Base-by-base conservation (phyloP, 1,139 yeast species). In the Saccharomyces hybrid region DNA sequence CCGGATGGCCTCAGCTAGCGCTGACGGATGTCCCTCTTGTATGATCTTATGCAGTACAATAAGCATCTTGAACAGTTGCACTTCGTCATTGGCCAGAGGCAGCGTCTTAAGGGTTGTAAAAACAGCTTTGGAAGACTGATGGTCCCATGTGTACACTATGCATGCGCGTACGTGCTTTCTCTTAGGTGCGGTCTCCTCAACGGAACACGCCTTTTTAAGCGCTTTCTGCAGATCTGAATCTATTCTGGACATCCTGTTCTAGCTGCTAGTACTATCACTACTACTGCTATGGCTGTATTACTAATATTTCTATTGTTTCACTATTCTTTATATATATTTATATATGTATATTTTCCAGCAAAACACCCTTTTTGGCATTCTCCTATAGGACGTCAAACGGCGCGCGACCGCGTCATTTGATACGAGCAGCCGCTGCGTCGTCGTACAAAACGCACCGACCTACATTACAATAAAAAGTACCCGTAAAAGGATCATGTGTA, bases 101-200 rank as follows among this genome's bases (percentile, higher is more conserved):
- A 85, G 84, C 51, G 86, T 74, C 69, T 88, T 89, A 61, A 93
- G 77, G 1, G 86, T 85, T 63, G 96, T 89, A 67, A 91, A 89
- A 25, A 64, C 57, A 3, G 90, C 88, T 58, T 83, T 78, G 4
- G 96, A 84, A 52, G 90, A 84, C 68, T 88, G 87, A 65, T 89
- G 95, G 70, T 93, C 99, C 97, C 98, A 91, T 2, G 97, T 88
- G 71, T 85, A 90, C 44, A 93, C 96, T 58, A 90, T 90, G 74
- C 97, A 89, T 2, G 96, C 91, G 64, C 93, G 75, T 8, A 93
- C 98, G 72, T 93, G 99, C 70, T 93, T 93, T 64, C 98, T 79
- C 70, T 93, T 93, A 1, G 99, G 97, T 0, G 98, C 96, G 2
- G 87, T 81, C 66, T 91, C 97, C 46, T 90, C 97, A 46, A 80